Percentiles rank a stretch among this genome's conserved stretches.
These are phyloP conservation scores for Coemansia sp. DNA, from an alignment of 192 early-diverging fungal species.

Conservation along the genomic window DNA sequence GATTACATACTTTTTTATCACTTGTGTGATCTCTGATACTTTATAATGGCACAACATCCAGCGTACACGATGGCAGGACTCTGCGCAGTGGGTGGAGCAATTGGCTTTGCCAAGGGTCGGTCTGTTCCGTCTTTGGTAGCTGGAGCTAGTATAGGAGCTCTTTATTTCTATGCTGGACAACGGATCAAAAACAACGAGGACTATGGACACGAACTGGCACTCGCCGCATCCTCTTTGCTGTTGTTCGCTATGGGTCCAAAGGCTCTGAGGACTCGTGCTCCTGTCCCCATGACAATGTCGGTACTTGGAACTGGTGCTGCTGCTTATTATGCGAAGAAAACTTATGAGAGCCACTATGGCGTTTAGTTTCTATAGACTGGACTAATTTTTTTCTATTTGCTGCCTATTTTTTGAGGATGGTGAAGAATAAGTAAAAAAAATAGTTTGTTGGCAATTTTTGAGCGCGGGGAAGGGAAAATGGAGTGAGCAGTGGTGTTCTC, in stretches of 20 bases:
- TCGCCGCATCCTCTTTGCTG: slow-evolving; percentile 41
- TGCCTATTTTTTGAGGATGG: too few species aligned
- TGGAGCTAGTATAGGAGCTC: slow-evolving; percentile 42
- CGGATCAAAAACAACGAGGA: slow-evolving; percentile 45
- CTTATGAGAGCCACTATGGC: slow-evolving; percentile 47
- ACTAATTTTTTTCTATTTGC: not conserved
- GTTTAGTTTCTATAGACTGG: slow-evolving; percentile 15
- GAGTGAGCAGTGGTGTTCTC: too few species aligned
- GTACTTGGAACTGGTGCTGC: slow-evolving; percentile 39
- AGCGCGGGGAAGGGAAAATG: too few species aligned
- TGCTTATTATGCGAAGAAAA: slow-evolving; percentile 48
- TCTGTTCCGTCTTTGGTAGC: slow-evolving; percentile 51
- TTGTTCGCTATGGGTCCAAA: slow-evolving; percentile 52
- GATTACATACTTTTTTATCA: not conserved
- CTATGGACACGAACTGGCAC: slow-evolving; percentile 46
- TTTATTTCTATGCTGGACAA: slow-evolving; percentile 37
- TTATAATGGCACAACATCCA: slow-evolving; percentile 47
- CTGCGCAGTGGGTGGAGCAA: slow-evolving; percentile 47
- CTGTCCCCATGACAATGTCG: slow-evolving; percentile 42
- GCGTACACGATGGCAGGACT: slow-evolving; percentile 50
- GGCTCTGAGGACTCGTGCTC: slow-evolving; percentile 41
- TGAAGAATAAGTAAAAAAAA: too few species aligned
- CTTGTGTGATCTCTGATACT: not conserved
- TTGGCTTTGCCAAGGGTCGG: slow-evolving; percentile 50
- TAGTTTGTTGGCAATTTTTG: too few species aligned